Evolutionary conservation across 495 filamentous ascomycete species (phyloP).

Genomic region (Viridothelium virens): DNA sequence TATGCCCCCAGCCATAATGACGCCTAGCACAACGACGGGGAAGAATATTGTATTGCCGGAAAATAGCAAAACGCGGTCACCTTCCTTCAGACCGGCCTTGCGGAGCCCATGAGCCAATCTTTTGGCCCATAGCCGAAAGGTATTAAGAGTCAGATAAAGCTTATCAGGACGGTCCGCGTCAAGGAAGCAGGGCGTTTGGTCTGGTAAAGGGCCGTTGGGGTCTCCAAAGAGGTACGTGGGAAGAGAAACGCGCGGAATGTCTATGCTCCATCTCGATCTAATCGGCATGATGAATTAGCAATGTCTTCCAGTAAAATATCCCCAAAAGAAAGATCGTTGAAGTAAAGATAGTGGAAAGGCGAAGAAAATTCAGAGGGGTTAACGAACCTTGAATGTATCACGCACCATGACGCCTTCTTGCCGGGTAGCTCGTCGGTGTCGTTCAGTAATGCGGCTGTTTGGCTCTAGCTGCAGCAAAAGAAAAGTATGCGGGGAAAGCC

Average conservation of each 20-base stretch:
- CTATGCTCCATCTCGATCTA: constrained; percentile 44
- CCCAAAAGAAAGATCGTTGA: not conserved
- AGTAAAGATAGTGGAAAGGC: not conserved
- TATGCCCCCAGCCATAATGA: constrained; percentile 69
- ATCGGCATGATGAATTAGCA: constrained; percentile 41
- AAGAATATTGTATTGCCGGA: constrained; percentile 53
- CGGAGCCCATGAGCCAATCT: constrained; percentile 64
- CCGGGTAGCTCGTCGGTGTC: not conserved
- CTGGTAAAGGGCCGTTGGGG: constrained; percentile 33
- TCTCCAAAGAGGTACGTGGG: constrained; percentile 44
- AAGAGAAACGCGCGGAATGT: constrained; percentile 44
- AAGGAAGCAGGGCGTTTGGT: constrained; percentile 37
- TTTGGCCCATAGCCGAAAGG: constrained; percentile 62
- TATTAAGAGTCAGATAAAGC: constrained; percentile 47
- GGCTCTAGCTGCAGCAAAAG: not conserved
- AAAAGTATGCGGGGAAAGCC: not conserved
- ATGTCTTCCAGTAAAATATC: not conserved
- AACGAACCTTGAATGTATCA: not conserved
- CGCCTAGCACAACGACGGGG: constrained; percentile 61
- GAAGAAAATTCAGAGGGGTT: not conserved
- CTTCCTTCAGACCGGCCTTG: constrained; percentile 54
- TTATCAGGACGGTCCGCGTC: constrained; percentile 51
- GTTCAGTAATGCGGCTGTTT: not conserved
- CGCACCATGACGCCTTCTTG: too few species aligned
- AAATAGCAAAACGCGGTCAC: constrained; percentile 60